Conservation (phyloP, 2,329 filamentous ascomycete species). For the Colletotrichum tofieldiae region DNA sequence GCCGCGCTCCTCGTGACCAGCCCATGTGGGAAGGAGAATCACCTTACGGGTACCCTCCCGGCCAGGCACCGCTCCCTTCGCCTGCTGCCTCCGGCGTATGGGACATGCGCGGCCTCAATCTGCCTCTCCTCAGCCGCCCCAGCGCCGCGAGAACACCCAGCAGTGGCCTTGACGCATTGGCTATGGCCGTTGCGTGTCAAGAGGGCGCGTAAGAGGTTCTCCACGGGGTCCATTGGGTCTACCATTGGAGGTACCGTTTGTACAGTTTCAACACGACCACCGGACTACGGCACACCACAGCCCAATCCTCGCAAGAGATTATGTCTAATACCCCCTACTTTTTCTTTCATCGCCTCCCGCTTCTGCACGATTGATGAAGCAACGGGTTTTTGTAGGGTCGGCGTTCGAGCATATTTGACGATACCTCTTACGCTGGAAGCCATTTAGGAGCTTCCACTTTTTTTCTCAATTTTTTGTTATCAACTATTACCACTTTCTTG, state of each 20-base stretch:
- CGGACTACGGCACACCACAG: not conserved
- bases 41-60: constrained; percentile 51
- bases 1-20: constrained; percentile 50
- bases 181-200: constrained; percentile 69
- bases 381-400: not conserved
- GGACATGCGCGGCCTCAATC: constrained; percentile 64
- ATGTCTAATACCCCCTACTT: constrained; percentile 4
- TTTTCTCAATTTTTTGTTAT: constrained; percentile 5
- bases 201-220: constrained; percentile 52
- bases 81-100: constrained; percentile 56
- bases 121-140: constrained; percentile 63
- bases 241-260: not conserved
- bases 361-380: constrained; percentile 14
- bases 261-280: not conserved
- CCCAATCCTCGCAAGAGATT: not conserved
- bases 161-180: constrained; percentile 69
- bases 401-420: not conserved
- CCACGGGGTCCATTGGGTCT: not conserved
- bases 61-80: constrained; percentile 54
- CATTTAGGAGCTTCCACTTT: not conserved
- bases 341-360: not conserved
- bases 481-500: constrained; percentile 4
- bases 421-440: not conserved
- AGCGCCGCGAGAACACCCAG: constrained; percentile 59
- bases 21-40: constrained; percentile 61